Evolutionary conservation across 2,329 filamentous ascomycete species (phyloP), one percentile per base, ranked within the genome.

Genomic region (Fusarium euwallaceae): DNA sequence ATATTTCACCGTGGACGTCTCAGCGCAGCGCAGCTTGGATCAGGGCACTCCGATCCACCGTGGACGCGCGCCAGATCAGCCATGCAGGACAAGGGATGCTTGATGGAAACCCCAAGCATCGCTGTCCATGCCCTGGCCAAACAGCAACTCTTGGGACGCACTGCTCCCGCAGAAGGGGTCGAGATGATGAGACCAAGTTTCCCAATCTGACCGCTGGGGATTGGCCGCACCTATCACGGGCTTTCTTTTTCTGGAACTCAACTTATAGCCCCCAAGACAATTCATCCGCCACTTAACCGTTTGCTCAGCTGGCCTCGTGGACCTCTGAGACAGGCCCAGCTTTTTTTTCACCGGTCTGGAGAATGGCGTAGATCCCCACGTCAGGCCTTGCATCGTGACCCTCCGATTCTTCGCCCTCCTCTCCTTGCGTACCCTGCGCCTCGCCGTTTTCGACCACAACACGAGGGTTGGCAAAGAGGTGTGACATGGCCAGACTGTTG

Each of bases 311-410:
- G 70, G 37, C 59, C 58, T 75, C 66, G 64, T 76, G 76, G 68
- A 66, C 67, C 66, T 58, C 64, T 45, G 68, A 65, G 41, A 76
- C 58, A 69, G 65, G 55, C 36, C 63, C 75, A 71, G 72, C 72
- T 69, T 68, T 69, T 63, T 61, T 66, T 67, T 78, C 67, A 78
- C 77, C 77, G 77, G 77, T 78, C 74, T 64, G 72, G 74, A 70
- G 70, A 74, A 61, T 69, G 68, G 69, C 71, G 69, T 72, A 71
- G 61, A 76, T 75, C 67, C 70, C 65, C 67, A 70, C 67, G 75
- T 67, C 66, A 71, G 70, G 60, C 32, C 32, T 59, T 69, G 64
- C 67, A 69, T 72, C 63, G 70, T 72, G 72, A 75, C 65, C 67
- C 62, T 65, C 55, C 51, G 53, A 63, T 64, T 66, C 22, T 51